A percentile compares a stretch with the other conserved stretches of the same genome.
phyloP scores from a whole-genome alignment of 2,329 filamentous ascomycete species.

The Xylogone sp. region DNA sequence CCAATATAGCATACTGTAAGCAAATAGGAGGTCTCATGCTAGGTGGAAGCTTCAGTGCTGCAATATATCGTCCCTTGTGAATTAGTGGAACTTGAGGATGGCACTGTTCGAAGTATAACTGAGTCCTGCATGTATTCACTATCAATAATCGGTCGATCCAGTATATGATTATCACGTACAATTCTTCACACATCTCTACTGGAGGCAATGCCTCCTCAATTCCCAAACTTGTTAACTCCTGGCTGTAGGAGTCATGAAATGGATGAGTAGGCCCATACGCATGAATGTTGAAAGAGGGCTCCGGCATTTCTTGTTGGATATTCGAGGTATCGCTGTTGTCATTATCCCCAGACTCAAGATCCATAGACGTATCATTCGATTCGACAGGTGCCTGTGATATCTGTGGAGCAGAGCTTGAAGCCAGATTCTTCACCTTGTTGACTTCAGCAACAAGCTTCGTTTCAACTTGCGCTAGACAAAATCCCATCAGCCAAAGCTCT shows the following conservation, averaged over 20 bases:
- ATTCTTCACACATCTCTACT: conserved; percentile 74
- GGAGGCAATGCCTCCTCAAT: conserved; percentile 78
- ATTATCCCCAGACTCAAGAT: conserved; percentile 13
- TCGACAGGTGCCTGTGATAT: not conserved
- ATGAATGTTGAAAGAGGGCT: conserved; percentile 7
- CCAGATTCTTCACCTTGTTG: conserved; percentile 12
- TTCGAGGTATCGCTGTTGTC: conserved; percentile 11
- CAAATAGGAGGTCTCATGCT: conserved; percentile 77
- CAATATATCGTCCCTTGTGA: conserved; percentile 71
- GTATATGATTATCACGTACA: conserved; percentile 50
- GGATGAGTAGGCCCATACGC: conserved; percentile 7
- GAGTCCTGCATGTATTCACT: conserved; percentile 46
- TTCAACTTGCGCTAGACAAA: conserved; percentile 79
- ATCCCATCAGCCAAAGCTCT: conserved; percentile 2
- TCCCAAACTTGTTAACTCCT: conserved; percentile 71
- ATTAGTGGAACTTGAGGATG: conserved; percentile 73
- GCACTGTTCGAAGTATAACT: conserved; percentile 71
- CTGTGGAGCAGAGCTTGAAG: not conserved
- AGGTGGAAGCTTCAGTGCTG: conserved; percentile 67
- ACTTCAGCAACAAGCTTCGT: conserved; percentile 56
- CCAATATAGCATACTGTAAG: conserved; percentile 85
- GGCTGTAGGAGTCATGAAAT: conserved; percentile 44
- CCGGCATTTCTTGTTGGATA: conserved; percentile 11
- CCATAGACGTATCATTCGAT: conserved; percentile 17
- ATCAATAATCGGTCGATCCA: too few relatives aligned